Base-by-base conservation (phyloP, 345 rosid genomes). In the Litchi chinensis region DNA sequence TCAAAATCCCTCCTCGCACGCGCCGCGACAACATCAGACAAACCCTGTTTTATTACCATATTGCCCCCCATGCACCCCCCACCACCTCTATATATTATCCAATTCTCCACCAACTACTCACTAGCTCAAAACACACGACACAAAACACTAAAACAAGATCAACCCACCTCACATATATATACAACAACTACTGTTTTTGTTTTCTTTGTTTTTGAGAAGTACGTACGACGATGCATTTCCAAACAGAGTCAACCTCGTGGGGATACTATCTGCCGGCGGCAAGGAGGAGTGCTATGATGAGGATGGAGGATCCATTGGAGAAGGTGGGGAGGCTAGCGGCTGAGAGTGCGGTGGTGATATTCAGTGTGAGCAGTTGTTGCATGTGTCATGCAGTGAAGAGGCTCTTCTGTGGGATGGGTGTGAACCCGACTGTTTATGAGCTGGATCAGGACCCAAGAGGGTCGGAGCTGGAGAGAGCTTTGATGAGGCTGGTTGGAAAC, bases 301-400 rank as follows among this genome's bases (percentile, higher is more conserved):
- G 70, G 0, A 52, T 65, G 15, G 92, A 89, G 16, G 92, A 91
- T 64, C 85, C 92, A 1, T 2, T 88, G 82, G 85, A 89, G 80
- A 75, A 77, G 66, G 90, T 89, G 56, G 84, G 60, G 74, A 81
- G 87, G 79, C 79, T 91, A 77, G 93, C 90, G 2, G 78, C 90
- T 0, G 90, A 77, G 87, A 89, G 95, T 24, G 93, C 95, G 10
- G 93, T 91, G 66, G 92, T 90, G 86, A 78, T 91, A 77, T 89
- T 90, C 79, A 91, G 92, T 68, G n/a, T 86, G 11, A 90, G 91
- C 68, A 82, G 89, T 63, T 89, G 93, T 68, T 89, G 91, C 89
- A 88, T 91, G 92, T 91, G 95, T 82, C 95, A 88, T 48, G 92
- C 95, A 0, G 92, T 90, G 81, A 90, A 91, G 86, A 79, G 90